Percentiles rank a stretch among this genome's conserved stretches.
Evolutionary conservation across 768 basidiomycete species (phyloP).

Genomic region (Rhizopogon vinicolor): DNA sequence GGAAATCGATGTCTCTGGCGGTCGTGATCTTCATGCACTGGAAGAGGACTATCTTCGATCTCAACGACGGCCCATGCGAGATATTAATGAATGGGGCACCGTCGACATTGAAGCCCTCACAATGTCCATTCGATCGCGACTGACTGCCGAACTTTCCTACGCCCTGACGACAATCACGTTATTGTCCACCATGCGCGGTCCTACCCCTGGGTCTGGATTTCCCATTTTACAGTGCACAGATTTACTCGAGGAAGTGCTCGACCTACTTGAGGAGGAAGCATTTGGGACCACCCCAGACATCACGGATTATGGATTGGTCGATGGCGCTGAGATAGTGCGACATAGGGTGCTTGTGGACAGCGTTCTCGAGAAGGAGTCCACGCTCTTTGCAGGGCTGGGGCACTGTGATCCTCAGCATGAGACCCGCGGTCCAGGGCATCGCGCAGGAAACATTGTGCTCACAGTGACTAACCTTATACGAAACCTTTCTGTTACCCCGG

Average conservation of each 20-base stretch:
- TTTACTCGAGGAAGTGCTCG: constrained; percentile 81
- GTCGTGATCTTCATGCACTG: constrained; percentile 69
- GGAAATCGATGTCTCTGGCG: constrained; percentile 72
- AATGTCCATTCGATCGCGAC: constrained; percentile 86
- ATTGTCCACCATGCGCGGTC: constrained; percentile 72
- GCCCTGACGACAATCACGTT: constrained; percentile 84
- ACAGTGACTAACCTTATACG: constrained; percentile 76
- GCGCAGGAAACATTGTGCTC: constrained; percentile 59
- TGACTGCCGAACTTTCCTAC: constrained; percentile 83
- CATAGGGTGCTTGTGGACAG: constrained; percentile 59
- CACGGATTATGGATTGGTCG: constrained; percentile 20
- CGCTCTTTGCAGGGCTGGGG: constrained; percentile 56
- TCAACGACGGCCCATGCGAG: constrained; percentile 55
- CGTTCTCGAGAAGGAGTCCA: constrained; percentile 51
- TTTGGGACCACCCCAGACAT: constrained; percentile 48
- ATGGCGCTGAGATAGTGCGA: constrained; percentile 44
- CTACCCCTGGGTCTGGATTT: constrained; percentile 55
- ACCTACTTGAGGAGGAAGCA: constrained; percentile 79
- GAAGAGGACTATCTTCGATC: constrained; percentile 54
- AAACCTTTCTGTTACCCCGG: constrained; percentile 72
- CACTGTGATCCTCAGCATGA: constrained; percentile 16
- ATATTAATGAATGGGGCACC: constrained; percentile 81
- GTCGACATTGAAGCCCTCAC: constrained; percentile 91
- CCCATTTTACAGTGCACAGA: constrained; percentile 73
- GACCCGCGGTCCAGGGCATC: constrained; percentile 53